These are phyloP conservation scores for Vicia faba DNA, from an alignment of 306 rosid genomes.

Conservation along the genomic window DNA sequence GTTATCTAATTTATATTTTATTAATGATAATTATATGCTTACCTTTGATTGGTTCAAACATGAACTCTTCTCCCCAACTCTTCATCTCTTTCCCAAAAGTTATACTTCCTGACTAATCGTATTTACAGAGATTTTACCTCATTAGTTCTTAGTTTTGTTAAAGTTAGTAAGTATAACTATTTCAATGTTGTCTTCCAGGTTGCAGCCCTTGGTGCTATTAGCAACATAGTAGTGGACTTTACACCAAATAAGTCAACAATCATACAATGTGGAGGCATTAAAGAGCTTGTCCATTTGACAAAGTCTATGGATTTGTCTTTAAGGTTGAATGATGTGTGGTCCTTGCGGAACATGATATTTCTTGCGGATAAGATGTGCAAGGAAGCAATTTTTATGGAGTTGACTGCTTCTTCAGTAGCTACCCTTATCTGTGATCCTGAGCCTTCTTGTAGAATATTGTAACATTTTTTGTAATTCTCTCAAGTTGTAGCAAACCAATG, in stretches of 20 bases:
- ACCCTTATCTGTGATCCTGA: conserved; percentile 81
- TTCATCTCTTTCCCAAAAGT: not conserved
- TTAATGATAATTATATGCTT: not conserved
- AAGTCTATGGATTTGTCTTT: conserved; percentile 82
- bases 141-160: conserved; percentile 5
- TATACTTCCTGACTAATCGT: not conserved
- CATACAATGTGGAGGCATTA: conserved; percentile 76
- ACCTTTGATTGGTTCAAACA: conserved; percentile 5
- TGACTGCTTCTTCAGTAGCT: conserved; percentile 72
- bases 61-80: not conserved
- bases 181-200: conserved; percentile 60
- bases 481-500: too few relatives aligned
- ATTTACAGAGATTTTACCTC: not conserved
- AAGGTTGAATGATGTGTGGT: conserved; percentile 82
- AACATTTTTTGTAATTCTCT: too few relatives aligned
- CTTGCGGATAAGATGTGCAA: conserved; percentile 73
- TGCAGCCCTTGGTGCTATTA: conserved; percentile 80
- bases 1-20: not conserved
- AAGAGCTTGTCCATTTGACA: conserved; percentile 76
- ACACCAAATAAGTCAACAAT: conserved; percentile 57
- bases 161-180: conserved; percentile 12
- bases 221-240: conserved; percentile 87
- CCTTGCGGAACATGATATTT: conserved; percentile 83
- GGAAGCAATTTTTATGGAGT: conserved; percentile 63
- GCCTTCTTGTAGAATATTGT: too few relatives aligned